Evolutionary conservation across 164 flowering plant species (phyloP), one percentile per base, ranked within the genome.

Genomic region (Vitis rupestris): DNA sequence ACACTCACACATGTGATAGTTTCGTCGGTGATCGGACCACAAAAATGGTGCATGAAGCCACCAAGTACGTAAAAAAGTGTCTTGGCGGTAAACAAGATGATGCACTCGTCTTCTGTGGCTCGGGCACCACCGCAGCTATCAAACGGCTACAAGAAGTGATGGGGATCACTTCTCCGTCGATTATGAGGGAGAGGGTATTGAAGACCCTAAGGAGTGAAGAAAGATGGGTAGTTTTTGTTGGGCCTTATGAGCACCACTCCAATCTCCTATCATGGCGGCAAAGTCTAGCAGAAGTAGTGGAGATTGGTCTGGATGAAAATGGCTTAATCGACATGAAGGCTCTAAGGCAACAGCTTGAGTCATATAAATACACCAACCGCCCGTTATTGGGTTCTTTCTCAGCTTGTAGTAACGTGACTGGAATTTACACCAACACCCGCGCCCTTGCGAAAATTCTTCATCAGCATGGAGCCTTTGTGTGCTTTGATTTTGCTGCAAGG

Each of bases 401-500:
- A 0, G 91, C 93, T 58, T 92, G 96, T 63, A 90, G 96, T 64
- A 90, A 92, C 56, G 94, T 90, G 31, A 85, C 94, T 1, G 94
- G 98, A 31, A 81, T 84, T 29, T 68, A 51, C 56, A 53, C 86
- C 0, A 84, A 89, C 64, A 88, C 96, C 0, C 61, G 87, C 49
- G 83, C 80, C 2, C 61, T 90, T 1, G 86, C 94, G 29, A 72
- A 67, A 7, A 78, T 92, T 13, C 72, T 92, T 50, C 97, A 92
- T 71, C 76, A 74, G 47, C 80, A 81, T 65, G 92, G 94, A 47
- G 96, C 85, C 9, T 86, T 86, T 66, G 96, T 82, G 0, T 92
- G 97, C 79, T 92, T 92, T 63, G 97, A 92, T 70, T 92, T 86
- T 37, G 91, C 91, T 1, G 88, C 91, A 65, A 85, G 88, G 91